phyloP scores from a whole-genome alignment of 2,329 filamentous ascomycete genomes.

The Paecilomyces sp. region DNA sequence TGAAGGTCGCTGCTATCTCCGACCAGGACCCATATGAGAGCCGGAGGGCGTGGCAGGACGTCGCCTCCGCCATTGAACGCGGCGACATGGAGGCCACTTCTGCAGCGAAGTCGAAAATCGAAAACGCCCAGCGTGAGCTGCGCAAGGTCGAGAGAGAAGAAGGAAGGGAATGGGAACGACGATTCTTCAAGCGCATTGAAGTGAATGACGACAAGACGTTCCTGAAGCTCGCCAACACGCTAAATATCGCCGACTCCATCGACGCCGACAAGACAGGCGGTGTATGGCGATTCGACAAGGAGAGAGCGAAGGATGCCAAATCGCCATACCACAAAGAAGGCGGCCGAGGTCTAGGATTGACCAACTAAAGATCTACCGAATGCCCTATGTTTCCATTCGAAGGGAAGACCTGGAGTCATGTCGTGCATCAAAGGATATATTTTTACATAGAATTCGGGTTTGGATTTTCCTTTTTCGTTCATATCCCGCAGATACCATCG shows the following conservation, averaged over 20 bases:
- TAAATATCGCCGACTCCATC: constrained; percentile 35
- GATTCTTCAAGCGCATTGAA: constrained; percentile 61
- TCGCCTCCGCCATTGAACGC: constrained; percentile 69
- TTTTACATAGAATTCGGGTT: background rate
- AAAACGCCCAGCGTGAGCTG: constrained; percentile 75
- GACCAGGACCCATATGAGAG: constrained; percentile 83
- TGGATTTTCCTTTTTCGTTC: background rate
- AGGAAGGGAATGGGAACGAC: constrained; percentile 68
- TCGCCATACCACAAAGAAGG: constrained; percentile 37
- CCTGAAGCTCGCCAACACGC: constrained; percentile 33
- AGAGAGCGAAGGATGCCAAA: constrained; percentile 40
- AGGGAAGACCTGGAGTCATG: background rate
- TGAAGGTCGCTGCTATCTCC: constrained; percentile 65
- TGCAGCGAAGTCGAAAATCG: constrained; percentile 78
- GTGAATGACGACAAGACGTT: constrained; percentile 32
- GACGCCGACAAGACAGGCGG: constrained; percentile 63
- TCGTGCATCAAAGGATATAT: background rate
- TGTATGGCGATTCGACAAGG: constrained; percentile 60
- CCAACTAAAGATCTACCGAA: background rate
- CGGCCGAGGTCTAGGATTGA: constrained; percentile 32
- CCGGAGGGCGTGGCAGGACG: constrained; percentile 78
- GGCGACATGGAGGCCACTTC: constrained; percentile 80
- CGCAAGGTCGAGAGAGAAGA: constrained; percentile 69
- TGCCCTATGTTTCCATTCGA: background rate
- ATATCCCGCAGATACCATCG: background rate